phyloP scores from a whole-genome alignment of 2,329 filamentous ascomycete species.

The Drechslera avenae region DNA sequence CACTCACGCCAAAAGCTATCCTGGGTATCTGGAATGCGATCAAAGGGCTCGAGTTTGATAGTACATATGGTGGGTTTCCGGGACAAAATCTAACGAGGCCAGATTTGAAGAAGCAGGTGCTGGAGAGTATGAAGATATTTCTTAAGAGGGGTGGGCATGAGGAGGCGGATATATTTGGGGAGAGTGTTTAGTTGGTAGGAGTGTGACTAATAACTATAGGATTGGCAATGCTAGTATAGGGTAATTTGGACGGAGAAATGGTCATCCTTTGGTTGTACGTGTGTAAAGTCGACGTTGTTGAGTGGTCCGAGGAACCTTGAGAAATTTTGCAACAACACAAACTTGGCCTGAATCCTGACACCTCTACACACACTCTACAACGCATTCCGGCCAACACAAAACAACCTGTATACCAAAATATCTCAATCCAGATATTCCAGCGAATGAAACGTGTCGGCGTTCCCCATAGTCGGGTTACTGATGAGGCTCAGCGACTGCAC shows the following conservation, averaged over 20 bases:
- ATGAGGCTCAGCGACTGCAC: slow-evolving; percentile 10
- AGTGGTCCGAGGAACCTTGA: too few relatives aligned
- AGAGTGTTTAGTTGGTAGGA: slow-evolving; percentile 15
- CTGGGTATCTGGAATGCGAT: slow-evolving; percentile 72
- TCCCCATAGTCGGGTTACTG: background rate
- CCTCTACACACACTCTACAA: too few relatives aligned
- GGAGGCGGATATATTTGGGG: slow-evolving; percentile 48
- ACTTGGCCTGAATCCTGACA: too few relatives aligned
- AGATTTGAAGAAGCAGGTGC: slow-evolving; percentile 66
- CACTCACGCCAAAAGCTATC: slow-evolving; percentile 67
- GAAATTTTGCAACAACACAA: too few relatives aligned
- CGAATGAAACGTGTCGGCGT: background rate
- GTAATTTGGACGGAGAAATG: too few relatives aligned
- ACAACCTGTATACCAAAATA: too few relatives aligned
- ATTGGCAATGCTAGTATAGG: too few relatives aligned
- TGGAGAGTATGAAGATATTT: slow-evolving; percentile 80
- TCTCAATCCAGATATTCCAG: slow-evolving; percentile 1
- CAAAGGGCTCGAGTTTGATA: slow-evolving; percentile 64
- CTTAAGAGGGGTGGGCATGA: slow-evolving; percentile 58
- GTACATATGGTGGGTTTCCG: slow-evolving; percentile 70
- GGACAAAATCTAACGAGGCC: slow-evolving; percentile 64
- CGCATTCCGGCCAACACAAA: too few relatives aligned
- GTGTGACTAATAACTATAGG: too few relatives aligned
- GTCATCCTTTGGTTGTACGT: too few relatives aligned
- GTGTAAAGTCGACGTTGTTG: too few relatives aligned